phyloP scores from a whole-genome alignment of 176 grass and related monocot genomes.

The Eragrostis nindensis region DNA sequence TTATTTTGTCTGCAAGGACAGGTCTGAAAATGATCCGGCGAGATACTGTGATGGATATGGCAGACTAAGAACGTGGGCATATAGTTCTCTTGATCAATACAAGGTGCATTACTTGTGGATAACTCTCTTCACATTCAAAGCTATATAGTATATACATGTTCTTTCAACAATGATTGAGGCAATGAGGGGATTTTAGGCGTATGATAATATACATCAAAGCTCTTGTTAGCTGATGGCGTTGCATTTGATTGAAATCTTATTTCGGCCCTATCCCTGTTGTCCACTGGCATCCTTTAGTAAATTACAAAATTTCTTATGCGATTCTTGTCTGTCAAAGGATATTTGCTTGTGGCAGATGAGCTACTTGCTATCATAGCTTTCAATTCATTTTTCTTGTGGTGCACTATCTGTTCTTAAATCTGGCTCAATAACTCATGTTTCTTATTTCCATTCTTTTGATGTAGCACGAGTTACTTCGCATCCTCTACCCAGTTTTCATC shows the following conservation, averaged over 20 bases:
- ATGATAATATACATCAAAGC: not conserved
- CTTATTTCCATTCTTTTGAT: slow-evolving; percentile 40
- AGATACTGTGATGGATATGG: slow-evolving; percentile 80
- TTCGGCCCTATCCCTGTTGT: not conserved
- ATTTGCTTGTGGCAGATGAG: not conserved
- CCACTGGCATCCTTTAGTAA: not conserved
- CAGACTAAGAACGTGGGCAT: slow-evolving; percentile 89
- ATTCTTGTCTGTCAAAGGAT: not conserved
- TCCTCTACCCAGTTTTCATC: slow-evolving; percentile 90
- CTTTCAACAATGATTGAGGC: not conserved
- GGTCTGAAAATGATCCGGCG: slow-evolving; percentile 66
- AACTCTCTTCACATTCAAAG: slow-evolving; percentile 28
- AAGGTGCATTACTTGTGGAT: slow-evolving; percentile 61
- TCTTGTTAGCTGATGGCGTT: not conserved
- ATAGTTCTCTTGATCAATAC: slow-evolving; percentile 95
- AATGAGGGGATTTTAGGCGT: not conserved
- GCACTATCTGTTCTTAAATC: slow-evolving; percentile 28
- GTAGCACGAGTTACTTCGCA: slow-evolving; percentile 86
- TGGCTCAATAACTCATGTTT: slow-evolving; percentile 11
- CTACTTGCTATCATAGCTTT: slow-evolving; percentile 1
- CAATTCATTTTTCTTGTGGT: not conserved
- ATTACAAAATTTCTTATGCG: not conserved
- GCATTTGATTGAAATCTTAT: not conserved
- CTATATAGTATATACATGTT: slow-evolving; percentile 16
- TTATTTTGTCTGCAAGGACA: slow-evolving; percentile 37